Base-by-base conservation (phyloP, 257 asterid genomes). In the Solanum dulcamara region DNA sequence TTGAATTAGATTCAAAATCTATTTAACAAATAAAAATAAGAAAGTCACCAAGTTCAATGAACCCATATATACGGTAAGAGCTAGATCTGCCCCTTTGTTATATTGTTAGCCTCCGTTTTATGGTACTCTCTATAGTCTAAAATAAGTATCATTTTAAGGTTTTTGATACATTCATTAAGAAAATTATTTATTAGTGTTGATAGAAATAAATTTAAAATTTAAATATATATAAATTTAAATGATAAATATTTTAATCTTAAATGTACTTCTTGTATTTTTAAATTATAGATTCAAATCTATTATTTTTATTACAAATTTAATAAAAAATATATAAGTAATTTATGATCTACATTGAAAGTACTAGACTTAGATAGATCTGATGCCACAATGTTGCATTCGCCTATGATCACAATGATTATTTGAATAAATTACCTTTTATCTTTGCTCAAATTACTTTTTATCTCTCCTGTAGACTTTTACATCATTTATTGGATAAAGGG, bases 351-450 rank as follows among this genome's bases (percentile, higher is more conserved):
- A 2, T 33, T 18, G 9, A 67, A 10, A 30, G 12, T 30, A 66
- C 0, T 15, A 1, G 24, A 1, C 14, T 1, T 0, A 32, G 12
- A 68, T 35, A 0, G 9, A 33, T 10, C 1, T 8, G 1, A 8
- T 67, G 0, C 0, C 14, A 35, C 11, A 67, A 1, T 2, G 7
- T 14, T 33, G 7, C 17, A 33, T 33, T 46, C 44, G 3, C 20
- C 17, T 26, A 0, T 62, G 37, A 62, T 62, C 70, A 24, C 28
- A 22, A 55, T 13, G 13, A 22, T 55, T 55, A 7, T 26, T 26
- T 12, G 10, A 26, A 62, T 28, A 28, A 64, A 64, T 28, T 24
- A 64, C 17, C 10, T 22, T 28, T 59, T n/a, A 59, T 24, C 12
- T 12, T 59, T 59, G 32, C 32, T 10, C 4, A 59, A n/a, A 24